phyloP scores from a whole-genome alignment of 2,329 filamentous ascomycete genomes.

The Colletotrichum tabaci region DNA sequence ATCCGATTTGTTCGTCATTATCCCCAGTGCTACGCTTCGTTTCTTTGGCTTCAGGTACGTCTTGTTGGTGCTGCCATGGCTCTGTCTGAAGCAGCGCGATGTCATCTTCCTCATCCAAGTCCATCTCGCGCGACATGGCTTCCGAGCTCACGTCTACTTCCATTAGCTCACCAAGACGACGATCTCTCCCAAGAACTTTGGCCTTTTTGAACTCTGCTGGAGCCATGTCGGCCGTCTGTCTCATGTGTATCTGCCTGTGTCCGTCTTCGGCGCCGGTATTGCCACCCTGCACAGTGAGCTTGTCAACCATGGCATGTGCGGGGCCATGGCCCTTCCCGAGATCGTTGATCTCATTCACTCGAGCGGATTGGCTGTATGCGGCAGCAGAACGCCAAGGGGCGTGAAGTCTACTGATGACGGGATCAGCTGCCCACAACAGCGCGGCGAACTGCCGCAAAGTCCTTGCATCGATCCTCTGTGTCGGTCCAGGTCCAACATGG shows the following conservation, averaged over 20 bases:
- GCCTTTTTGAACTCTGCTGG: slow-evolving; percentile 19
- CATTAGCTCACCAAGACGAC: slow-evolving; percentile 46
- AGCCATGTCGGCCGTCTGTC: not conserved
- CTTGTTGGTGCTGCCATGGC: slow-evolving; percentile 27
- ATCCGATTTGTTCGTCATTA: not conserved
- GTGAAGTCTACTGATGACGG: slow-evolving; percentile 54
- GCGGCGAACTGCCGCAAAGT: slow-evolving; percentile 50
- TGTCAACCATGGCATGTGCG: slow-evolving; percentile 9
- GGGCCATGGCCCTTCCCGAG: slow-evolving; percentile 21
- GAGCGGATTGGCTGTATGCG: slow-evolving; percentile 31
- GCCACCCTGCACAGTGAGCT: slow-evolving; percentile 41
- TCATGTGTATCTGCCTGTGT: not conserved
- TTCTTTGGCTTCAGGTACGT: not conserved
- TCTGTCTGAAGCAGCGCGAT: slow-evolving; percentile 3
- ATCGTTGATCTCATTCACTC: slow-evolving; percentile 16
- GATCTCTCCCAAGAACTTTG: slow-evolving; percentile 45
- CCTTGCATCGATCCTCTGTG: slow-evolving; percentile 48
- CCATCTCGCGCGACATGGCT: slow-evolving; percentile 11
- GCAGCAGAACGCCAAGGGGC: slow-evolving; percentile 49
- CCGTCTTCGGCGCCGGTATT: slow-evolving; percentile 21
- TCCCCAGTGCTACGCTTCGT: not conserved
- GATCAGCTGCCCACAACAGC: slow-evolving; percentile 55
- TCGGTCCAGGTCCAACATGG: slow-evolving; percentile 53
- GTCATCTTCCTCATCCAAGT: slow-evolving; percentile 19
- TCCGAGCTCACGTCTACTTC: slow-evolving; percentile 1